These are phyloP conservation scores for Calocera cornea DNA, from an alignment of 768 basidiomycete genomes.

Conservation along the genomic window DNA sequence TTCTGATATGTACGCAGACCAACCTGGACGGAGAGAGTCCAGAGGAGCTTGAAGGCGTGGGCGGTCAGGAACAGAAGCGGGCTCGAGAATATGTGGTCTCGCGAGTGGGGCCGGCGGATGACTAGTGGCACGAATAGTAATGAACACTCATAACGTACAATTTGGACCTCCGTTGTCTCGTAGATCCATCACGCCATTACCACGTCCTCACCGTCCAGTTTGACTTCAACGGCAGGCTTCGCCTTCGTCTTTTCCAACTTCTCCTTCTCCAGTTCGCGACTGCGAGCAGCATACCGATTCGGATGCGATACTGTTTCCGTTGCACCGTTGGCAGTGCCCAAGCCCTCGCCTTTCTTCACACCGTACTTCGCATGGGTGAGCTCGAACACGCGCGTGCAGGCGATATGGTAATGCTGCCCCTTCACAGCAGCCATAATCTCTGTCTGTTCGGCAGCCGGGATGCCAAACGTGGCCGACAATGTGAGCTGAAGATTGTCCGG, in stretches of 20 bases:
- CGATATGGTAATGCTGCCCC: slow-evolving; percentile 76
- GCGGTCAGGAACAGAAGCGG: slow-evolving; percentile 74
- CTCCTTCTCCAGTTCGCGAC: slow-evolving; percentile 17
- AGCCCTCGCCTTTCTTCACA: slow-evolving; percentile 78
- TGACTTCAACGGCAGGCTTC: neutral
- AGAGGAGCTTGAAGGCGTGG: slow-evolving; percentile 80
- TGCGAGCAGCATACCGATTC: slow-evolving; percentile 43
- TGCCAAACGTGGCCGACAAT: slow-evolving; percentile 28
- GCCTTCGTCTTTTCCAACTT: slow-evolving; percentile 19
- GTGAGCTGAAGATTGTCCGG: slow-evolving; percentile 68
- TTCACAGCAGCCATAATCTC: slow-evolving; percentile 76
- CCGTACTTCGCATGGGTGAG: slow-evolving; percentile 57
- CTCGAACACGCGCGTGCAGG: slow-evolving; percentile 94
- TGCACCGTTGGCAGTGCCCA: slow-evolving; percentile 42
- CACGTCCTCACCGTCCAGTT: neutral
- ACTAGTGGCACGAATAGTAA: neutral
- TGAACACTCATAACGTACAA: neutral
- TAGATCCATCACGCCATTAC: neutral
- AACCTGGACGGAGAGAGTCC: slow-evolving; percentile 79
- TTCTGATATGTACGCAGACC: slow-evolving; percentile 32
- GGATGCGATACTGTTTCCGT: slow-evolving; percentile 81
- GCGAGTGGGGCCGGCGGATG: slow-evolving; percentile 18
- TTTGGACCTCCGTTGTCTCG: too few species aligned
- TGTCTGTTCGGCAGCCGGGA: slow-evolving; percentile 44
- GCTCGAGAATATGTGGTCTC: slow-evolving; percentile 65